Conservation (phyloP, 768 basidiomycete species). For the Amyloporia xantha region DNA sequence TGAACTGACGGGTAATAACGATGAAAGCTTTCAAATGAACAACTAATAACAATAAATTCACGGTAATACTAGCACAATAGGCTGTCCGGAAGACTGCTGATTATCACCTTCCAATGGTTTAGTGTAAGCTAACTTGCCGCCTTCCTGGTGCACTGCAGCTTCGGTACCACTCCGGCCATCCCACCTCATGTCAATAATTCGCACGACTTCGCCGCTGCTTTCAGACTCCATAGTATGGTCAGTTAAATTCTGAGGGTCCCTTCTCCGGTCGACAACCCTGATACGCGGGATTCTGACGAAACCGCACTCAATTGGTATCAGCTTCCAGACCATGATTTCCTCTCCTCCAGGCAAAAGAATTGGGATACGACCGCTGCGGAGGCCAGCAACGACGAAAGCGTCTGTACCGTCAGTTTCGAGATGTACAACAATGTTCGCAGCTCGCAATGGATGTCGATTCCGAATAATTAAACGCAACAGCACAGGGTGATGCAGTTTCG, state of each 20-base stretch:
- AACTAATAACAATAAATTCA: too few relatives aligned
- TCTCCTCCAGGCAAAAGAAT: conserved; percentile 71
- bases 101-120: too few relatives aligned
- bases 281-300: conserved; percentile 55
- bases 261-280: conserved; percentile 49
- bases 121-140: too few relatives aligned
- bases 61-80: too few relatives aligned
- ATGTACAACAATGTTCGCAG: conserved; percentile 64
- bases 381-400: conserved; percentile 77
- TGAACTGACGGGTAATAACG: too few relatives aligned
- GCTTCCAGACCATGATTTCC: conserved; percentile 55
- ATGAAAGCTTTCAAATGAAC: too few relatives aligned
- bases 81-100: too few relatives aligned
- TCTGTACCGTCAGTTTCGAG: conserved; percentile 63
- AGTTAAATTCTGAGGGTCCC: conserved; percentile 15
- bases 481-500: conserved; percentile 56
- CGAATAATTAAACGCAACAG: conserved; percentile 53
- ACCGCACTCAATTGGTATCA: conserved; percentile 74
- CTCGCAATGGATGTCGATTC: conserved; percentile 55
- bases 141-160: neutral
- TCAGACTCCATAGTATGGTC: conserved; percentile 23
- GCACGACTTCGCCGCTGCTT: conserved; percentile 40
- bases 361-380: conserved; percentile 59
- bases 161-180: conserved; percentile 4
- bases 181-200: conserved; percentile 43